Evolutionary conservation across 2,329 filamentous ascomycete species (phyloP).

Genomic region (Exserohilum rostratum): DNA sequence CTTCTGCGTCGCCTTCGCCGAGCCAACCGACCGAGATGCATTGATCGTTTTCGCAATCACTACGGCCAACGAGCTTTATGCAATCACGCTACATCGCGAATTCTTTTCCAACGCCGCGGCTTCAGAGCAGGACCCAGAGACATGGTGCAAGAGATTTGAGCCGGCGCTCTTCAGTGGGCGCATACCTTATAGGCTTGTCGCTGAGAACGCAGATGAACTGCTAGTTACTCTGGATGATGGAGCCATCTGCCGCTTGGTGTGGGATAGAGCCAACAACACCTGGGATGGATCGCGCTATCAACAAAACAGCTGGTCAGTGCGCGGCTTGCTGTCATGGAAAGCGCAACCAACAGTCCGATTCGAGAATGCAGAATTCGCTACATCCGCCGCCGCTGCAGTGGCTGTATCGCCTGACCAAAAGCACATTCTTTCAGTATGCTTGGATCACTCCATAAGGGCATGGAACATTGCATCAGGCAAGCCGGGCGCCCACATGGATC

Average conservation of each 20-base stretch:
- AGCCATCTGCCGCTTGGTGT: slow-evolving; percentile 68
- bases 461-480: slow-evolving; percentile 88
- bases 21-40: slow-evolving; percentile 77
- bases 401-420: slow-evolving; percentile 54
- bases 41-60: slow-evolving; percentile 82
- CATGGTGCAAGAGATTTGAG: slow-evolving; percentile 75
- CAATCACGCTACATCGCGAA: slow-evolving; percentile 80
- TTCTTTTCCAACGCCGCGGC: slow-evolving; percentile 75
- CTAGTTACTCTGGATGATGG: slow-evolving; percentile 83
- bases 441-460: slow-evolving; percentile 86
- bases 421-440: slow-evolving; percentile 76
- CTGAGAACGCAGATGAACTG: slow-evolving; percentile 73
- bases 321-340: slow-evolving; percentile 69
- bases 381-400: slow-evolving; percentile 69
- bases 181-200: slow-evolving; percentile 79
- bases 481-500: slow-evolving; percentile 76
- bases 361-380: slow-evolving; percentile 66
- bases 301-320: slow-evolving; percentile 71
- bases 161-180: slow-evolving; percentile 79
- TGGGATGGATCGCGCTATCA: slow-evolving; percentile 79
- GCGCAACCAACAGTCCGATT: slow-evolving; percentile 68
- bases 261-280: slow-evolving; percentile 37
- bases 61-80: slow-evolving; percentile 78
- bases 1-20: slow-evolving; percentile 81
- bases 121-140: slow-evolving; percentile 74